phyloP scores from a whole-genome alignment of 352 stramenopile species.

The Pythium aristosporum region DNA sequence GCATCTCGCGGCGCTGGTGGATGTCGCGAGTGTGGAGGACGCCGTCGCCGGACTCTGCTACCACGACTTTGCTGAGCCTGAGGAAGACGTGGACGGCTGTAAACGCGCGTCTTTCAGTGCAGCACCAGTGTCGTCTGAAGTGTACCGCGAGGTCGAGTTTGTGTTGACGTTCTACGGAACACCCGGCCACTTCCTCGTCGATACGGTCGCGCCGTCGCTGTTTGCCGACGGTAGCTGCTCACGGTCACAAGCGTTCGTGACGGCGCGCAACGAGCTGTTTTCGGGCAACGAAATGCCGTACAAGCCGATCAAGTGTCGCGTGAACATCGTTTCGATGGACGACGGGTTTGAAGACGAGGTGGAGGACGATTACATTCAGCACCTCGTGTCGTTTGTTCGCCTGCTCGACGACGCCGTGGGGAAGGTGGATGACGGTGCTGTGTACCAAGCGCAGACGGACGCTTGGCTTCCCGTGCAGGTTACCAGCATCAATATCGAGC shows the following conservation, averaged over 20 bases:
- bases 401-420: background rate
- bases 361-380: conserved; percentile 18
- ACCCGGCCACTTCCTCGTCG: conserved; percentile 8
- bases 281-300: background rate
- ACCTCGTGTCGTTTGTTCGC: conserved; percentile 17
- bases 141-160: background rate
- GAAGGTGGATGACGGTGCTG: background rate
- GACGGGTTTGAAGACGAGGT: conserved; percentile 12
- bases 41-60: conserved; percentile 21
- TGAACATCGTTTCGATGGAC: conserved; percentile 21
- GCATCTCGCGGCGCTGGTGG: conserved; percentile 11
- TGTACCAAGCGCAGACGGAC: background rate
- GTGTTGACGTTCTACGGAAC: conserved; percentile 24
- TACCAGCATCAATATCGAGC: conserved; percentile 3
- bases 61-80: conserved; percentile 10
- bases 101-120: background rate
- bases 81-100: background rate
- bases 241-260: background rate
- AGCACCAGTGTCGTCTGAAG: background rate
- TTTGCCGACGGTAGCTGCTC: background rate
- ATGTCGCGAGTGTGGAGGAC: conserved; percentile 12
- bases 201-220: conserved; percentile 10
- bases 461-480: background rate
- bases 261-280: conserved; percentile 3
- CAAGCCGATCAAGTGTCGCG: conserved; percentile 7